These are phyloP conservation scores for Ceratocystis cacaofunesta DNA, from an alignment of 2,329 filamentous ascomycete species.

Conservation along the genomic window DNA sequence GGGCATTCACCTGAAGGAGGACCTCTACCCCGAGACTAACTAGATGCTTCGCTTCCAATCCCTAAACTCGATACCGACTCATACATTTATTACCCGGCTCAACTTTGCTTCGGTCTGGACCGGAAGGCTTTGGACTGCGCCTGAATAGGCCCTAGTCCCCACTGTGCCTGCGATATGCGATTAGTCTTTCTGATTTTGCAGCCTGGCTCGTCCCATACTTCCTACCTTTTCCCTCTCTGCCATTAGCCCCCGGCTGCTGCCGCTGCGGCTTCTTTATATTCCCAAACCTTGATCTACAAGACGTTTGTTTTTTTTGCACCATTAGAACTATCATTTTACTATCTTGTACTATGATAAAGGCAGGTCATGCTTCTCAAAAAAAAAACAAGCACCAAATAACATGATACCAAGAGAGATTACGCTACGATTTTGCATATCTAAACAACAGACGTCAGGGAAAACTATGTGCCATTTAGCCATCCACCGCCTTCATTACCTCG, in stretches of 20 bases:
- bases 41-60: conserved; percentile 22
- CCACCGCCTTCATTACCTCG: not conserved
- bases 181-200: conserved; percentile 8
- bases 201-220: conserved; percentile 2
- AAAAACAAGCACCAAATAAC: not conserved
- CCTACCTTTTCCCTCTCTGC: not conserved
- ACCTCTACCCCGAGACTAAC: conserved; percentile 62
- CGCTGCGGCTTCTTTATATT: conserved; percentile 1
- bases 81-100: not conserved
- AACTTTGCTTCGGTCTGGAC: conserved; percentile 4
- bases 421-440: not conserved
- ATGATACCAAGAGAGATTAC: conserved; percentile 9
- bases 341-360: not conserved
- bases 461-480: not conserved
- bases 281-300: conserved; percentile 3
- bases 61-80: conserved; percentile 2
- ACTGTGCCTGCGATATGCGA: conserved; percentile 4
- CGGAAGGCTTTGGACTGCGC: conserved; percentile 4
- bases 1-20: conserved; percentile 80
- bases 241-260: not conserved
- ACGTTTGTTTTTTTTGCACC: not conserved
- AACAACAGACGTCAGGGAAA: not conserved
- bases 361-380: not conserved
- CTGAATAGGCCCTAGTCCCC: not conserved
- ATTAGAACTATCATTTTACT: not conserved